Base-by-base conservation (phyloP, 257 asterid species). In the Gardenia jasminoides region DNA sequence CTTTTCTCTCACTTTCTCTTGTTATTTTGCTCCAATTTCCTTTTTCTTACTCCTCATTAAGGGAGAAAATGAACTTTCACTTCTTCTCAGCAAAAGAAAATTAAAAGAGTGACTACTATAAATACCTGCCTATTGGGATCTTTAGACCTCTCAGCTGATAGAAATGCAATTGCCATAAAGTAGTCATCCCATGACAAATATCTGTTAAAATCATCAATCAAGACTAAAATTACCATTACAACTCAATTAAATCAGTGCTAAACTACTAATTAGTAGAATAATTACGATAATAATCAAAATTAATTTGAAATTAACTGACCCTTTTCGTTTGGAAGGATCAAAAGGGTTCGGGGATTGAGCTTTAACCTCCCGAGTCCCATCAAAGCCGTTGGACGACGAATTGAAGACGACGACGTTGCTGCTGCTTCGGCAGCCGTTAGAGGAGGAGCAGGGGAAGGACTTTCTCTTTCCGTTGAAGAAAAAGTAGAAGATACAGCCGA, bases 101-200 rank as follows among this genome's bases (percentile, higher is more conserved):
- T 8, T 46, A 46, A 46, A 7, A 46, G 12, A 46, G n/a, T n/a
- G n/a, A n/a, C n/a, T n/a, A n/a, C n/a, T n/a, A n/a, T 46, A 46
- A 46, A 46, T 46, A 91, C 98, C 98, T 94, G 97, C 85, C 98
- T 89, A 85, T 94, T 92, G 72, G 98, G 98, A 89, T 94, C 98
- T 85, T 94, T 94, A 67, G 98, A 94, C 78, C 98, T 87, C 85
- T 94, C 92, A 46, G 98, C 97, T 1, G 98, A 94, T 59, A 94
- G 88, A 89, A 94, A 92, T 67, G 98, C 97, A 81, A 94, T 89
- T 24, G 98, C 97, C 97, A 92, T 94, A 80, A 94, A 94, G 80
- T 94, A 94, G 84, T 92, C 98, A 82, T 92, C 98, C 98, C 98
- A 94, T 0, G 97, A 89, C 81, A 92, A 84, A 83, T 94, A 92